These are phyloP conservation scores for Orobanche coerulescens DNA, from an alignment of 257 asterid species.

Conservation along the genomic window DNA sequence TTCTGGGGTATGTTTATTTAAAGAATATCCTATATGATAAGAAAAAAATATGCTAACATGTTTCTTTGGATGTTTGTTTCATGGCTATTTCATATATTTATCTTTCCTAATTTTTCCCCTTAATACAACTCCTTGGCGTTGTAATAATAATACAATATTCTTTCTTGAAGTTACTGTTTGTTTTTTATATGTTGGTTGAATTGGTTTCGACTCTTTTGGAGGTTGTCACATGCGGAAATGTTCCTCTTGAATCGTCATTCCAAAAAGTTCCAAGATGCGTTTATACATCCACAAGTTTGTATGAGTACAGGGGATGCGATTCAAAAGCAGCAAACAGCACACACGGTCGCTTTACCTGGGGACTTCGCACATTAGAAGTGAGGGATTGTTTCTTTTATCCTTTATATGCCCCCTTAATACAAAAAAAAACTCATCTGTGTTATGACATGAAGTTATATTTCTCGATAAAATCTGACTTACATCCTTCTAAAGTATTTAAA, in stretches of 20 bases:
- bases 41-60: neutral
- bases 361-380: constrained; percentile 60
- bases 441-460: too few relatives aligned
- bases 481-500: too few relatives aligned
- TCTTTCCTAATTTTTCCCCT: constrained; percentile 8
- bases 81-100: neutral
- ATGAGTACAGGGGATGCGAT: constrained; percentile 70
- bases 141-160: neutral
- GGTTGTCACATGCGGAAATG: constrained; percentile 75
- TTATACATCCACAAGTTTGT: constrained; percentile 58
- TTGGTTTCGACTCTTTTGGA: too few relatives aligned
- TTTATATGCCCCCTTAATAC: too few relatives aligned
- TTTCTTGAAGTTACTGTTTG: constrained; percentile 4
- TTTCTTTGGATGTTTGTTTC: neutral
- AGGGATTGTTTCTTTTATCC: neutral
- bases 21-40: neutral
- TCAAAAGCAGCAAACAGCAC: constrained; percentile 56
- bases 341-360: constrained; percentile 68
- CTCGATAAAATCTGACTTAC: too few relatives aligned
- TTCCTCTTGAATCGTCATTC: constrained; percentile 73
- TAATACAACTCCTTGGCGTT: neutral
- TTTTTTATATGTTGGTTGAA: too few relatives aligned
- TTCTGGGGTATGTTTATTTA: constrained; percentile 41
- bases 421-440: too few relatives aligned
- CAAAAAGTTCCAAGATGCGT: constrained; percentile 67